Evolutionary conservation across 257 asterid species (phyloP).

Genomic region (Solanum neorickii): DNA sequence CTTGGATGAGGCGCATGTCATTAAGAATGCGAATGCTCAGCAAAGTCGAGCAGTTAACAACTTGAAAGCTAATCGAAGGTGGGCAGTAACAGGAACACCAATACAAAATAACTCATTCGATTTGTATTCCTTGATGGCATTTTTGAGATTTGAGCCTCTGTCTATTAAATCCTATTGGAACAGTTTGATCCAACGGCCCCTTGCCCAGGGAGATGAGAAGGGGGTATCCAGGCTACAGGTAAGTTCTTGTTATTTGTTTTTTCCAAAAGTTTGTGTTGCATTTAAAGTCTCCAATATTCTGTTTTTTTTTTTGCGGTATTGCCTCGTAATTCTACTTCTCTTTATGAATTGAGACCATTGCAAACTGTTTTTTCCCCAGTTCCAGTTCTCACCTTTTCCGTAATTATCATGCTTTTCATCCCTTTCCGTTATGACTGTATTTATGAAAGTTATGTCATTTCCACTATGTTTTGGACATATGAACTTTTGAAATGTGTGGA

Average conservation of each 20-base stretch:
- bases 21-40: slow-evolving; percentile 54
- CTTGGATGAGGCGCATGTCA: slow-evolving; percentile 79
- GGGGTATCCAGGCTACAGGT: slow-evolving; percentile 77
- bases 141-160: slow-evolving; percentile 73
- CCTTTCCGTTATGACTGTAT: background rate
- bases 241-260: background rate
- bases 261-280: background rate
- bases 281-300: background rate
- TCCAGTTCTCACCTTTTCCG: background rate
- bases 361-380: background rate
- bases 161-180: slow-evolving; percentile 60
- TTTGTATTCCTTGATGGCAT: slow-evolving; percentile 61
- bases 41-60: slow-evolving; percentile 63
- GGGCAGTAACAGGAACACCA: slow-evolving; percentile 87
- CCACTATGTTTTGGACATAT: background rate
- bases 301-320: background rate
- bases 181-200: slow-evolving; percentile 65
- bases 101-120: slow-evolving; percentile 61
- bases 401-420: background rate
- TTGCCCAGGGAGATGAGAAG: slow-evolving; percentile 56
- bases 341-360: background rate
- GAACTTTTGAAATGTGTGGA: background rate
- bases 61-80: slow-evolving; percentile 57
- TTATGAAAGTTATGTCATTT: background rate
- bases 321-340: background rate